A percentile compares a stretch with the other conserved stretches of the same genome.
phyloP scores from a whole-genome alignment of 108 stramenopile genomes.

The Nannochloropsis salina region DNA sequence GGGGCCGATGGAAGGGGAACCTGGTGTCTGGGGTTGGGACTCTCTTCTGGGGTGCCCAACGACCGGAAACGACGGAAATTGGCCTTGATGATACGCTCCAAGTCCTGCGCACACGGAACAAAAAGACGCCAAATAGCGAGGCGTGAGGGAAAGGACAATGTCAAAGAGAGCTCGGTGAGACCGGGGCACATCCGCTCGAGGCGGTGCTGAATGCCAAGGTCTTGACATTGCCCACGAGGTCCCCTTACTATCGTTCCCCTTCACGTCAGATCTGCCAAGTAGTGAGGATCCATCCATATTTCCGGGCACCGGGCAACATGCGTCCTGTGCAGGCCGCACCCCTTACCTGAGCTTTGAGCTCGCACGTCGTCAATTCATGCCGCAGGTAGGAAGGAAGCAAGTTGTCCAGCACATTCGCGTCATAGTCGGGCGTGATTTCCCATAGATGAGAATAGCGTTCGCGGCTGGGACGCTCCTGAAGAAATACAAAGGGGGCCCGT shows the following conservation, averaged over 20 bases:
- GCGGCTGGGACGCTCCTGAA: neutral
- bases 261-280: no score
- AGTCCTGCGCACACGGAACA: neutral
- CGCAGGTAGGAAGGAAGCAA: neutral
- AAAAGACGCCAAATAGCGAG: no score
- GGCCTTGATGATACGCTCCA: conserved; percentile 19
- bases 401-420: neutral
- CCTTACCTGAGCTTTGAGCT: neutral
- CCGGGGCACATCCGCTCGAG: no score
- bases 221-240: no score
- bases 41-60: neutral
- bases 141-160: no score
- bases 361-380: conserved; percentile 1
- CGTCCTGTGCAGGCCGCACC: no score
- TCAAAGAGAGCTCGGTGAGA: no score
- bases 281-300: no score
- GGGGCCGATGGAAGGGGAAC: neutral
- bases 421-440: neutral
- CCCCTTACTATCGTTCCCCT: no score
- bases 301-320: no score
- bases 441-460: conserved; percentile 3
- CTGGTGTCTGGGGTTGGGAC: neutral
- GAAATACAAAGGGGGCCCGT: conserved; percentile 1
- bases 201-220: no score
- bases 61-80: conserved; percentile 1